Conservation (phyloP, 805 yeast species). For the Wickerhamiella cacticola region DNA sequence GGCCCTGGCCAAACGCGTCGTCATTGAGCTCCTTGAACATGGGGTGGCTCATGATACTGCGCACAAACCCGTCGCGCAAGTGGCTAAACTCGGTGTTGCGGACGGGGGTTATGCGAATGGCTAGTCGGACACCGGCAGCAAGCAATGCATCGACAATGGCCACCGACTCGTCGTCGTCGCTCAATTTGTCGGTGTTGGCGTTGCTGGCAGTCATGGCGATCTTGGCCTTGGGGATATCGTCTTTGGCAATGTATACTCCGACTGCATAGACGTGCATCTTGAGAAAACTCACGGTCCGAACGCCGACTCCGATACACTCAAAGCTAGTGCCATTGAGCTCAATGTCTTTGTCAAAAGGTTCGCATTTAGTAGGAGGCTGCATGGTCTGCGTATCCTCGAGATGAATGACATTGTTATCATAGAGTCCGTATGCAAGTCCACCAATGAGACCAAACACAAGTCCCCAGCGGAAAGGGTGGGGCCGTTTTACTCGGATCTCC, state of each 20-base stretch:
- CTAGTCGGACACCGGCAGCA: constrained; percentile 46
- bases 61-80: constrained; percentile 75
- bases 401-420: constrained; percentile 5
- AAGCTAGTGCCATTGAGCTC: constrained; percentile 30
- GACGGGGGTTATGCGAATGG: constrained; percentile 70
- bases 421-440: constrained; percentile 14
- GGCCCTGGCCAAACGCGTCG: constrained; percentile 44
- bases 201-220: constrained; percentile 16
- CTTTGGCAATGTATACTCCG: constrained; percentile 63
- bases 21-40: constrained; percentile 39
- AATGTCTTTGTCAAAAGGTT: constrained; percentile 27
- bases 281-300: constrained; percentile 71
- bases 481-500: neutral
- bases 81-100: constrained; percentile 88
- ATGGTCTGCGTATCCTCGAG: constrained; percentile 15
- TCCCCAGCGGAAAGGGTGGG: constrained; percentile 11
- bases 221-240: constrained; percentile 33
- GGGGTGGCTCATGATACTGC: constrained; percentile 61
- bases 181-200: constrained; percentile 17
- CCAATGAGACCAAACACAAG: constrained; percentile 13
- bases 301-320: constrained; percentile 64
- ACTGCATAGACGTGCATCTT: constrained; percentile 75
- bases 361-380: constrained; percentile 29
- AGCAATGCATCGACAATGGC: constrained; percentile 46
- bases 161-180: constrained; percentile 39